Evolutionary conservation across 129 eudicot genomes (phyloP), one percentile per base, ranked within the genome.

Genomic region (Flaveria ramosissima): DNA sequence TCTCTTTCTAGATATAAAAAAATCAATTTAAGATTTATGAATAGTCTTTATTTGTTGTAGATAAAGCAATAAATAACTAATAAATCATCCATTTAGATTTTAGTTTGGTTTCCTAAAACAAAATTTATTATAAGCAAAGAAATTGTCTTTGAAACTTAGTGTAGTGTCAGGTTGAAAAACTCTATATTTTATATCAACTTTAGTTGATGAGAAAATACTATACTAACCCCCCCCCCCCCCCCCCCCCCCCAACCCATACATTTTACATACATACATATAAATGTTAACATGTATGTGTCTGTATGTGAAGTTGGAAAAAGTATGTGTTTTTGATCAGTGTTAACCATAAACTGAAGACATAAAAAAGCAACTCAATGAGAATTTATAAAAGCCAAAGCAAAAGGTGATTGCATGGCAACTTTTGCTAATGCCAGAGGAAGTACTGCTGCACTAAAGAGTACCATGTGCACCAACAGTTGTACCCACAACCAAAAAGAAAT

Each of bases 341-440:
- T 64, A 70, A n/a, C 79, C 39, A 20, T 66, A 69, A 70, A 24
- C 62, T 15, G 23, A 46, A 27, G 30, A 13, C 73, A 50, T 43
- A 55, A 73, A 43, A 65, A 41, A 46, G 56, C 56, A 63, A 79
- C 43, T 73, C 68, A 65, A 80, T 56, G 50, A 55, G 74, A 78
- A 78, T 68, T 56, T 45, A 42, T 70, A 74, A 73, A 80, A 56
- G 79, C 83, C 74, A 74, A 79, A 74, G 67, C 53, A 56, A 67
- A 74, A 80, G 21, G 75, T 55, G 80, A 66, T 74, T 80, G 84
- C 84, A 74, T 67, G 76, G 73, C 70, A 80, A 47, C 76, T 80
- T 74, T 80, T 74, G 52, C 70, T 74, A 73, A 57, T 66, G 46
- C 53, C 71, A 74, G 76, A 67, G 56, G 27, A 74, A 80, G 84